Percentiles rank a stretch among this genome's conserved stretches.
These are phyloP conservation scores for Solanum lycopersicoides DNA, from an alignment of 257 asterid genomes.

Conservation along the genomic window DNA sequence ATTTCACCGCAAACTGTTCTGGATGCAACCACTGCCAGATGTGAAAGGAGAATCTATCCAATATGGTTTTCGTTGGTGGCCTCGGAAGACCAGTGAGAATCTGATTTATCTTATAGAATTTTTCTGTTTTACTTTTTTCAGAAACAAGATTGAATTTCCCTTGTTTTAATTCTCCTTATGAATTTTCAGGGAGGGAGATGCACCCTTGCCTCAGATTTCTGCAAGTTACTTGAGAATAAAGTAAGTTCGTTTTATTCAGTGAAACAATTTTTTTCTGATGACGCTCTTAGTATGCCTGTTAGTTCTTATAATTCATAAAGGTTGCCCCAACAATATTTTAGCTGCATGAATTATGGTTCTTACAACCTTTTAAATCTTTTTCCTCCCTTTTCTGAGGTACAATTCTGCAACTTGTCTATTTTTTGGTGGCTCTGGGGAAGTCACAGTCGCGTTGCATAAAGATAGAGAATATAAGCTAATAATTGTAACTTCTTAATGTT, in stretches of 20 bases:
- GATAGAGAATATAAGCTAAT: not conserved
- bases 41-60: conserved; percentile 52
- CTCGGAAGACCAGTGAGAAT: conserved; percentile 65
- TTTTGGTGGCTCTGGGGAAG: not conserved
- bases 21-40: conserved; percentile 43
- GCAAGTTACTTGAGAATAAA: conserved; percentile 81
- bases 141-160: not conserved
- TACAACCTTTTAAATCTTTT: not conserved
- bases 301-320: not conserved
- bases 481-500: not conserved
- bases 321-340: not conserved
- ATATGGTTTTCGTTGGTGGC: conserved; percentile 92
- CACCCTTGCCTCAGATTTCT: conserved; percentile 81
- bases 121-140: not conserved
- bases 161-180: conserved; percentile 12
- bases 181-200: conserved; percentile 57
- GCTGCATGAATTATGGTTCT: not conserved
- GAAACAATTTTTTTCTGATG: not conserved
- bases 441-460: not conserved
- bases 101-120: not conserved
- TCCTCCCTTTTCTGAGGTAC: not conserved
- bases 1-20: conserved; percentile 66
- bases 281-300: not conserved
- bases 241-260: conserved; percentile 30
- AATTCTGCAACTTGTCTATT: not conserved